Evolutionary conservation across 2,329 filamentous ascomycete species (phyloP).

Genomic region (Cladosporium sp.): DNA sequence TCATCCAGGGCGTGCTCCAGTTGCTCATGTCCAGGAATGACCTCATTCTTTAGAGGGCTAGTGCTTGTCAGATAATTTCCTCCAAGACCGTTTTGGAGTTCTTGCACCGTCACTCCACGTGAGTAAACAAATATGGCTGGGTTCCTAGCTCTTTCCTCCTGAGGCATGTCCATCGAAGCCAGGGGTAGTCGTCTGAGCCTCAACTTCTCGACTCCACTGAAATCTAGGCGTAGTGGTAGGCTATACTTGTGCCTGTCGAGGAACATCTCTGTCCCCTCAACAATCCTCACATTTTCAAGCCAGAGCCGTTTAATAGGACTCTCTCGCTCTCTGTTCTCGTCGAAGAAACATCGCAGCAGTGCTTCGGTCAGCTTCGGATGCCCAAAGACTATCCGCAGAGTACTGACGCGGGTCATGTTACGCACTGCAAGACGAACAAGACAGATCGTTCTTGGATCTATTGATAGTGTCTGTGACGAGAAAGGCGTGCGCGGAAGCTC

Average conservation of each 20-base stretch:
- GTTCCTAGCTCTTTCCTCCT: not conserved
- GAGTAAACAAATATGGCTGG: conserved; percentile 25
- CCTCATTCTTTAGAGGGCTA: conserved; percentile 21
- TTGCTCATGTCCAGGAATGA: conserved; percentile 21
- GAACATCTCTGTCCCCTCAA: conserved; percentile 26
- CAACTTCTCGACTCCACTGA: conserved; percentile 42
- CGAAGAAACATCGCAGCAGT: conserved; percentile 44
- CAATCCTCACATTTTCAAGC: conserved; percentile 47
- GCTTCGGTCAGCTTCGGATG: conserved; percentile 44
- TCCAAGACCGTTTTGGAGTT: conserved; percentile 31
- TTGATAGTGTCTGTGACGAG: conserved; percentile 41
- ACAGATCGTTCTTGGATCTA: conserved; percentile 41
- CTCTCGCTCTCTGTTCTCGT: conserved; percentile 31
- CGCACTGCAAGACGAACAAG: conserved; percentile 41
- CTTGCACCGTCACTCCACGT: conserved; percentile 28
- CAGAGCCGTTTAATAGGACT: conserved; percentile 44
- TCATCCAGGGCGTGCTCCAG: conserved; percentile 14
- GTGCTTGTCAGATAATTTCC: conserved; percentile 27
- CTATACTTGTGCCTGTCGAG: conserved; percentile 23
- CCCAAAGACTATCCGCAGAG: conserved; percentile 46
- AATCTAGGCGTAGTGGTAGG: conserved; percentile 29
- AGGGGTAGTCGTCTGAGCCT: conserved; percentile 44
- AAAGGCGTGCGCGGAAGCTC: conserved; percentile 45
- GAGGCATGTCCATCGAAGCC: not conserved
- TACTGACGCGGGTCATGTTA: conserved; percentile 47